Evolutionary conservation across 257 asterid species (phyloP).

Genomic region (Solanum lycopersicoides): DNA sequence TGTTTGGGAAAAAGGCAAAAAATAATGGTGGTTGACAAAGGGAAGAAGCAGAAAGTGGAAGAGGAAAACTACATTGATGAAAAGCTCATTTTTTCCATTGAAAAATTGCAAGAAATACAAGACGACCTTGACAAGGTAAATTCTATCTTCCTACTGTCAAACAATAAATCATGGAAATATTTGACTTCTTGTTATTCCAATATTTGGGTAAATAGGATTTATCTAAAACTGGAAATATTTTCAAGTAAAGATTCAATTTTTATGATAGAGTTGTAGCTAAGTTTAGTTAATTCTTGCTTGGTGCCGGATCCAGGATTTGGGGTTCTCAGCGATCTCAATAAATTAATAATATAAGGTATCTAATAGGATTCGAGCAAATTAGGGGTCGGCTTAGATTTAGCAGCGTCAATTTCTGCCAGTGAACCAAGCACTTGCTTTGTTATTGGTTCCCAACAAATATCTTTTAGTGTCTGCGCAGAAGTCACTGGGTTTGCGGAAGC

Average conservation of each 20-base stretch:
- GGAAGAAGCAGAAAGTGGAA: slow-evolving; percentile 56
- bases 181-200: neutral
- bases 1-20: neutral
- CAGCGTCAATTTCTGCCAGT: neutral
- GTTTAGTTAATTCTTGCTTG: neutral
- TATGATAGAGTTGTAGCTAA: neutral
- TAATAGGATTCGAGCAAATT: neutral
- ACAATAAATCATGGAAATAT: neutral
- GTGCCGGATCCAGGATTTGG: neutral
- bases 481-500: neutral
- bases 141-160: neutral
- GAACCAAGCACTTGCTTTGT: neutral
- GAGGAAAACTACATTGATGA: slow-evolving; percentile 37
- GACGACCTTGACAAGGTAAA: slow-evolving; percentile 59
- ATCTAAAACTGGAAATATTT: neutral
- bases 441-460: neutral
- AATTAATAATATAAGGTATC: neutral
- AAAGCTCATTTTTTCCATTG: slow-evolving; percentile 43
- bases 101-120: slow-evolving; percentile 59
- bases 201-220: neutral
- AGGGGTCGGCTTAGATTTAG: neutral
- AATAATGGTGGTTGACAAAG: slow-evolving; percentile 54
- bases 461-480: neutral
- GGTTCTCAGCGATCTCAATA: neutral
- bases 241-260: neutral